These are phyloP conservation scores for Porcisia hertigi DNA, from an alignment of 208 protist genomes.

Conservation along the genomic window DNA sequence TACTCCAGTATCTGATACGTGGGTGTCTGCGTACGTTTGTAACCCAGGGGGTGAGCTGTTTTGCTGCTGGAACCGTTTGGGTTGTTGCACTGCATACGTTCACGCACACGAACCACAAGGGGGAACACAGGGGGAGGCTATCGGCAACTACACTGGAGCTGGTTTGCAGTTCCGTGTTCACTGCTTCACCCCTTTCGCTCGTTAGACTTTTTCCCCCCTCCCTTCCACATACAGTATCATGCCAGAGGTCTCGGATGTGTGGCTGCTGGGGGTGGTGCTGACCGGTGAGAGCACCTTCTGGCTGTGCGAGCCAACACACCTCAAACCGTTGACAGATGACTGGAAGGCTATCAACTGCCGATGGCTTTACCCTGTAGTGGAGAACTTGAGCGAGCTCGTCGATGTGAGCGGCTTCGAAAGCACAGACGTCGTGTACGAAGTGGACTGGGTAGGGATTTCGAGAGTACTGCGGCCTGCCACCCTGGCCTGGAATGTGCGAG, in stretches of 20 bases:
- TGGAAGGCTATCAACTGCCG: conserved; percentile 63
- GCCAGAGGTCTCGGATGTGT: conserved; percentile 34
- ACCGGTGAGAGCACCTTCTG: conserved; percentile 79
- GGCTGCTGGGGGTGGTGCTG: conserved; percentile 78
- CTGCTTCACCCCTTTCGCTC: neutral
- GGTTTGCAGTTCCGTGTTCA: conserved; percentile 3
- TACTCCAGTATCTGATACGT: neutral
- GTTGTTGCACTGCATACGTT: neutral
- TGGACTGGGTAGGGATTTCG: conserved; percentile 44
- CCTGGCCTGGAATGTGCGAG: conserved; percentile 55
- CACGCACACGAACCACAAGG: neutral
- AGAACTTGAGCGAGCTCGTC: conserved; percentile 39
- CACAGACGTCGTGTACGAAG: conserved; percentile 64
- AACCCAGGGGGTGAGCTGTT: neutral
- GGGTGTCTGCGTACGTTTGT: neutral
- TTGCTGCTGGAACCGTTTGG: neutral
- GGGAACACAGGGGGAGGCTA: neutral
- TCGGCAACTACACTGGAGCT: neutral
- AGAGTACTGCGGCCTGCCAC: conserved; percentile 64
- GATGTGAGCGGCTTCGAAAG: conserved; percentile 49
- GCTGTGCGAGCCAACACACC: conserved; percentile 55
- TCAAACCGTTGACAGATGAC: conserved; percentile 43
- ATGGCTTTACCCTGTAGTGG: conserved; percentile 80
- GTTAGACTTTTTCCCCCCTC: neutral
- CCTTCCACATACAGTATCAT: neutral